Conservation (phyloP, 2,329 filamentous ascomycete species). For the Stemphylium lycopersici region DNA sequence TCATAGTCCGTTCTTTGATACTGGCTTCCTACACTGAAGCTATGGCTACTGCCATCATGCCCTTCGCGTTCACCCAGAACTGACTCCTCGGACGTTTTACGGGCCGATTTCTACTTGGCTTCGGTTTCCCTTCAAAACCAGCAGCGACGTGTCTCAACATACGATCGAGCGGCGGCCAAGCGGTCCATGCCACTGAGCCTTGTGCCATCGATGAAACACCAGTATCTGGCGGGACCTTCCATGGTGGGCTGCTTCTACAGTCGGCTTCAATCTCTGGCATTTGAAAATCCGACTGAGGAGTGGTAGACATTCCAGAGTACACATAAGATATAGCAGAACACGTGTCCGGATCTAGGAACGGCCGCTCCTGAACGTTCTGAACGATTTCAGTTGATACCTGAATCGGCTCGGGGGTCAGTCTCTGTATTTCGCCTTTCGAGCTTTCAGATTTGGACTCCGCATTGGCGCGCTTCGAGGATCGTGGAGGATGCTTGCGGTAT, state of each 20-base stretch:
- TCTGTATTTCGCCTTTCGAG: not conserved
- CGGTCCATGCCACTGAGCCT: not conserved
- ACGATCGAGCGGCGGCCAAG: constrained; percentile 6
- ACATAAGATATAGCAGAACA: not conserved
- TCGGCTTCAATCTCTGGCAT: not conserved
- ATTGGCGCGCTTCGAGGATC: constrained; percentile 4
- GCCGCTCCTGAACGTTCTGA: not conserved
- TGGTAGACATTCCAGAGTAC: not conserved
- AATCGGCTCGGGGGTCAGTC: constrained; percentile 6
- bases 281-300: constrained; percentile 11
- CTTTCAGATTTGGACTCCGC: constrained; percentile 33
- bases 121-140: not conserved
- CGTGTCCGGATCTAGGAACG: not conserved
- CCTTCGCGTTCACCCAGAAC: constrained; percentile 20
- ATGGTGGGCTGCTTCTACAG: not conserved
- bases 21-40: constrained; percentile 18
- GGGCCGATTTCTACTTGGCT: not conserved
- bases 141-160: constrained; percentile 4
- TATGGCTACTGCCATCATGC: constrained; percentile 18
- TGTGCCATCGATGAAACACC: not conserved
- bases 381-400: not conserved
- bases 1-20: not conserved
- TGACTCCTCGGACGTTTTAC: constrained; percentile 3
- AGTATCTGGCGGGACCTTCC: constrained; percentile 13
- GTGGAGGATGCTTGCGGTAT: not conserved